Evolutionary conservation across 2,329 filamentous ascomycete species (phyloP).

Genomic region (Harringtonia lauricola): DNA sequence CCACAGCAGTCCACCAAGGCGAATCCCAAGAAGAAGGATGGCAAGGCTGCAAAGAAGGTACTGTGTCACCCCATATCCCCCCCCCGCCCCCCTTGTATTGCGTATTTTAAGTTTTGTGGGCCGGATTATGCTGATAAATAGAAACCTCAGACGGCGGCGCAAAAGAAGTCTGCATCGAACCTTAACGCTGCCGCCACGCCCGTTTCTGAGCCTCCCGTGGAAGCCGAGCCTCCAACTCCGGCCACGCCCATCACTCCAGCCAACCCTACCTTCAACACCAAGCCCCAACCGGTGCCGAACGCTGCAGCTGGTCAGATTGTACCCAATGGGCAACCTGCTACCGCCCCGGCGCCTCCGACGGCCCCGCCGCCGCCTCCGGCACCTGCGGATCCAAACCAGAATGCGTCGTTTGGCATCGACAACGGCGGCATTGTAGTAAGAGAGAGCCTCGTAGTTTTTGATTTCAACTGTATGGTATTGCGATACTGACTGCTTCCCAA

Average conservation of each 20-base stretch:
- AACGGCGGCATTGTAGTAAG: constrained; percentile 24
- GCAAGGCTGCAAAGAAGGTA: constrained; percentile 58
- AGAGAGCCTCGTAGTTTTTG: background rate
- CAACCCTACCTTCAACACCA: constrained; percentile 38
- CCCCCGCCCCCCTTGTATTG: background rate
- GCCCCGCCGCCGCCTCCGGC: constrained; percentile 32
- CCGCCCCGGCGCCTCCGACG: constrained; percentile 30
- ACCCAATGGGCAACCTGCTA: constrained; percentile 32
- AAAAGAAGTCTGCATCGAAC: constrained; percentile 53
- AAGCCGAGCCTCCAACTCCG: constrained; percentile 48
- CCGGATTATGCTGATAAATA: constrained; percentile 4
- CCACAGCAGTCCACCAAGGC: constrained; percentile 64
- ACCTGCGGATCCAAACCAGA: constrained; percentile 36
- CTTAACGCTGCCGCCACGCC: constrained; percentile 42
- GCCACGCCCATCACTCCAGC: constrained; percentile 54
- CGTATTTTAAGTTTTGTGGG: too few species aligned
- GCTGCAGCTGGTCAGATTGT: constrained; percentile 20
- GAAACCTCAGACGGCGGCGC: constrained; percentile 34
- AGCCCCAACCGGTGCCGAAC: constrained; percentile 25
- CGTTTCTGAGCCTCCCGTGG: constrained; percentile 41
- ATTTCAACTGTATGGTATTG: constrained; percentile 7
- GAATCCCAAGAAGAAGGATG: constrained; percentile 67
- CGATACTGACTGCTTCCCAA: background rate
- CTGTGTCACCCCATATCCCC: constrained; percentile 13
- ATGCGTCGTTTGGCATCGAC: constrained; percentile 31